Conservation (phyloP, 371 early-diverging fungal genomes). For the Actinomortierella wolfii region DNA sequence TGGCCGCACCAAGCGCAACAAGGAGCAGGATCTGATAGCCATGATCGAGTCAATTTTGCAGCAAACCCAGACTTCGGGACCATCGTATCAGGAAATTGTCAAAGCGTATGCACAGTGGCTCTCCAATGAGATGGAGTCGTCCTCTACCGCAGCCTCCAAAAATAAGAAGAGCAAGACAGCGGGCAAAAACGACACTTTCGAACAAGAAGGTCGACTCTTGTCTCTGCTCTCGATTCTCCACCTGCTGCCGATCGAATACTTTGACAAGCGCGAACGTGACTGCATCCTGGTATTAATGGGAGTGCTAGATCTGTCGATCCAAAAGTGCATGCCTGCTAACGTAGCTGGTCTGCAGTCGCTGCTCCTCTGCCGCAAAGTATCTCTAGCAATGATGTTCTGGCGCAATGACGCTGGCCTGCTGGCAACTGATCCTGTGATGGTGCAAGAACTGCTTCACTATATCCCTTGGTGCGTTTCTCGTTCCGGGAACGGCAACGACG, state of each 20-base stretch:
- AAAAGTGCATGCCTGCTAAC: conserved; percentile 25
- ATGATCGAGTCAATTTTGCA: too few species aligned
- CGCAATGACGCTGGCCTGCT: conserved; percentile 49
- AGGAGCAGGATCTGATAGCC: too few species aligned
- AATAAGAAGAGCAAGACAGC: conserved; percentile 2
- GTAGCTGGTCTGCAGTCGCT: conserved; percentile 39
- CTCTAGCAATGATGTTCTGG: conserved; percentile 47
- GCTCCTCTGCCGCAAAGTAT: conserved; percentile 46
- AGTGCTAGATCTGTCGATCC: conserved; percentile 50
- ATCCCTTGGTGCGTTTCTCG: too few species aligned
- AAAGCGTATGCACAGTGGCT: conserved; percentile 8
- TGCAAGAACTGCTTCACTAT: conserved; percentile 11
- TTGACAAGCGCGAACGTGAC: conserved; percentile 53
- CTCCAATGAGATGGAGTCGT: background rate
- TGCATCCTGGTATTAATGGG: conserved; percentile 47
- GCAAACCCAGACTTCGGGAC: conserved; percentile 7
- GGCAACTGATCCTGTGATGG: conserved; percentile 41
- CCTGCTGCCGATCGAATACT: conserved; percentile 60
- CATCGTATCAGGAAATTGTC: conserved; percentile 16
- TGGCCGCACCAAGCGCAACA: too few species aligned
- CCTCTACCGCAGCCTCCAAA: conserved; percentile 3
- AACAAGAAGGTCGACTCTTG: conserved; percentile 5
- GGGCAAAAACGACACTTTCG: background rate
- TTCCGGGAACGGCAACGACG: too few species aligned
- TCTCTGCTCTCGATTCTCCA: conserved; percentile 39